These are phyloP conservation scores for Rutidosis leptorrhynchoides DNA, from an alignment of 129 eudicot genomes.

Conservation along the genomic window DNA sequence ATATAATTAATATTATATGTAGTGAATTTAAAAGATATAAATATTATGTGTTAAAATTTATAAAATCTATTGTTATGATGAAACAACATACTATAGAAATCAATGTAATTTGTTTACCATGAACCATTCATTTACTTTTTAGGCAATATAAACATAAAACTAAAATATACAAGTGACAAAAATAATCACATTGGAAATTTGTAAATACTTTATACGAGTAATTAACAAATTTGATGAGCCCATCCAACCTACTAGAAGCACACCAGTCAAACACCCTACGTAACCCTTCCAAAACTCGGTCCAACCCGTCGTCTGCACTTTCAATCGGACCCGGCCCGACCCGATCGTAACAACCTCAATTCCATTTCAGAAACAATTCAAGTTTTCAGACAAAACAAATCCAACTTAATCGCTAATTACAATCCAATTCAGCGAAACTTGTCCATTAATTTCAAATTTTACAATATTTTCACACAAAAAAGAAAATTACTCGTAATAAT, in stretches of 20 bases:
- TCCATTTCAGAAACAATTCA: background rate
- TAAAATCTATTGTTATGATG: too few relatives aligned
- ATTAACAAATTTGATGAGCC: background rate
- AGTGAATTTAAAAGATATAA: too few relatives aligned
- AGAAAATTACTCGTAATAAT: background rate
- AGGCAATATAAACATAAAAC: too few relatives aligned
- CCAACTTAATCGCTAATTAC: background rate
- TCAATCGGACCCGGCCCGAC: background rate
- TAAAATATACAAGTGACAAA: background rate
- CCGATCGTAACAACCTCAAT: background rate
- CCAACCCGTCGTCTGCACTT: background rate
- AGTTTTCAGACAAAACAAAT: background rate
- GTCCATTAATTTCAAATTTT: background rate
- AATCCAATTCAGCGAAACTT: background rate
- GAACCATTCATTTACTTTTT: too few relatives aligned
- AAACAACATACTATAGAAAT: too few relatives aligned
- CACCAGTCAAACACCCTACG: background rate
- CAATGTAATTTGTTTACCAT: background rate
- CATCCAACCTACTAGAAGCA: background rate
- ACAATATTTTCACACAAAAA: conserved; percentile 15
- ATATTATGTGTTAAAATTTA: too few relatives aligned
- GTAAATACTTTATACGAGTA: background rate
- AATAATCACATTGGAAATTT: background rate
- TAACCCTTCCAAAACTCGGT: background rate
- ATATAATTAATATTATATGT: too few relatives aligned